A percentile compares a stretch with the other conserved stretches of the same genome.
Conservation (phyloP, 768 basidiomycete genomes). For the Boletus rubroflammeus region DNA sequence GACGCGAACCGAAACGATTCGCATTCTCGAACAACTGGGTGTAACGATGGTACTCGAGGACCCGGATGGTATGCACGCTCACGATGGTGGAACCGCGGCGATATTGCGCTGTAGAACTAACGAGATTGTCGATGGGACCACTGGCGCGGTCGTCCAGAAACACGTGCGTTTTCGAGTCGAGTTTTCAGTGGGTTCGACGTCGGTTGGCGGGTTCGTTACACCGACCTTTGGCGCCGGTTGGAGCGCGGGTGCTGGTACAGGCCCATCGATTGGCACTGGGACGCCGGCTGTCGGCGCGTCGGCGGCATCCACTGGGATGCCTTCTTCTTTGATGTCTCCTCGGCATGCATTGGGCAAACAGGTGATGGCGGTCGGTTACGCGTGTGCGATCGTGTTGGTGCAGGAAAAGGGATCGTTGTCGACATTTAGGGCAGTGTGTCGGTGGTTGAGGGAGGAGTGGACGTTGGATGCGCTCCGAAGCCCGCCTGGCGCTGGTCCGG, state of each 20-base stretch:
- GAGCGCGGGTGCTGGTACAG: slow-evolving; percentile 18
- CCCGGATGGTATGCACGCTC: slow-evolving; percentile 26
- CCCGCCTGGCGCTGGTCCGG: slow-evolving; percentile 19
- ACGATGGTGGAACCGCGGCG: slow-evolving; percentile 33
- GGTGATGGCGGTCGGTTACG: slow-evolving; percentile 31
- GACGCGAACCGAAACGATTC: slow-evolving; percentile 62
- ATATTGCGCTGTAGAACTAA: slow-evolving; percentile 50
- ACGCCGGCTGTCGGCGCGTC: slow-evolving; percentile 5
- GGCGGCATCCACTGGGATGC: slow-evolving; percentile 21
- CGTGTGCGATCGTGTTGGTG: slow-evolving; percentile 70
- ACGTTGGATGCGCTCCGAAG: slow-evolving; percentile 36
- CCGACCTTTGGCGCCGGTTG: slow-evolving; percentile 19
- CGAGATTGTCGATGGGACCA: slow-evolving; percentile 41
- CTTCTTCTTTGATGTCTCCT: slow-evolving; percentile 25
- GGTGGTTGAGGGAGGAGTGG: slow-evolving; percentile 70
- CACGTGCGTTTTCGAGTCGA: slow-evolving; percentile 83
- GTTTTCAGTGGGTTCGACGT: slow-evolving; percentile 41
- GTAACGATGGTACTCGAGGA: slow-evolving; percentile 62
- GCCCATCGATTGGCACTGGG: neutral
- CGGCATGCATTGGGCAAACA: slow-evolving; percentile 28
- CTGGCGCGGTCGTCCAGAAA: slow-evolving; percentile 53
- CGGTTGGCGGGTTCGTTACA: slow-evolving; percentile 20
- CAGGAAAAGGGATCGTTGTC: slow-evolving; percentile 91
- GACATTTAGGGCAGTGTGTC: slow-evolving; percentile 77
- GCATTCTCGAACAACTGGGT: slow-evolving; percentile 64